phyloP scores from a whole-genome alignment of 2,329 filamentous ascomycete genomes.

The Cladorrhinum sp. region DNA sequence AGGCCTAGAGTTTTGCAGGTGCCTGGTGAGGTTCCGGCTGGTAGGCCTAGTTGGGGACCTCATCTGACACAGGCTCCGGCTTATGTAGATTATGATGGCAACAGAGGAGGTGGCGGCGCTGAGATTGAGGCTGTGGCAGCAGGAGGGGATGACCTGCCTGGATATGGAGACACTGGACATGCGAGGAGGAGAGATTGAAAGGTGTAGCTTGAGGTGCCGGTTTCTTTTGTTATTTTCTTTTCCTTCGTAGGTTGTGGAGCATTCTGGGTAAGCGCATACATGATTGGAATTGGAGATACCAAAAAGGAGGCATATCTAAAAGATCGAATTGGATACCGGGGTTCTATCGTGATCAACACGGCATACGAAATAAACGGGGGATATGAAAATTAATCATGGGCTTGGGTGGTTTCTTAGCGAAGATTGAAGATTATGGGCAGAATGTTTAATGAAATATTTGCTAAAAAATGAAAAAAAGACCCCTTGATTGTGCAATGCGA shows the following conservation, averaged over 20 bases:
- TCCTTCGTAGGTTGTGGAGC: background rate
- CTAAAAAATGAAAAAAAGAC: background rate
- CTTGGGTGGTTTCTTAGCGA: background rate
- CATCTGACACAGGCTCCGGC: background rate
- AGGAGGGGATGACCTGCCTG: conserved; percentile 27
- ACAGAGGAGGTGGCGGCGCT: background rate
- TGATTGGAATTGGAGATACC: background rate
- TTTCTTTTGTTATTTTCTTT: background rate
- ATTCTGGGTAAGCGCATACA: background rate
- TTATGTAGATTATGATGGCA: background rate
- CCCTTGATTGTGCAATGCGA: background rate
- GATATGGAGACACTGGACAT: conserved; percentile 24
- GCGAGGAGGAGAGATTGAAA: conserved; percentile 5
- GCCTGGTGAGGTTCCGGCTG: background rate
- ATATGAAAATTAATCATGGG: background rate
- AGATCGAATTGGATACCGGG: background rate
- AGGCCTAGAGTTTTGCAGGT: conserved; percentile 1
- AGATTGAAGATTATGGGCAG: background rate
- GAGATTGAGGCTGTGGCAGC: background rate
- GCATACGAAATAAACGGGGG: background rate
- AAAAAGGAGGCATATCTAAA: background rate
- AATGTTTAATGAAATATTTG: background rate
- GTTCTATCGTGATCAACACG: background rate
- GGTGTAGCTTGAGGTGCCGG: background rate
- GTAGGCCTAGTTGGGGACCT: background rate